Percentiles rank a stretch among this genome's conserved stretches.
phyloP scores from a whole-genome alignment of 306 rosid species.

The Quercus robur region DNA sequence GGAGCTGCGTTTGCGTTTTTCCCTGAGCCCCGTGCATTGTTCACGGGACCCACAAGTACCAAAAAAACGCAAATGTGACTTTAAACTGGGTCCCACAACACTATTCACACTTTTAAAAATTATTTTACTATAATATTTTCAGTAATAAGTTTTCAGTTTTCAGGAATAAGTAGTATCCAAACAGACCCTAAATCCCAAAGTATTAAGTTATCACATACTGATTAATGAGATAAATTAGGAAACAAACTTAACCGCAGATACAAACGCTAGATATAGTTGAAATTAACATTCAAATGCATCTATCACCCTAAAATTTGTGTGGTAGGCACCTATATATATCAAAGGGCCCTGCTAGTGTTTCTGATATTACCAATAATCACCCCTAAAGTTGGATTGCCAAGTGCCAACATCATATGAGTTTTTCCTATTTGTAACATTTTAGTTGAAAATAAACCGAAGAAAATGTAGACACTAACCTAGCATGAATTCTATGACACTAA shows the following conservation, averaged over 20 bases:
- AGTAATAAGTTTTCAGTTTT: too few species aligned
- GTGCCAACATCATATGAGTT: not conserved
- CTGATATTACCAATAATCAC: not conserved
- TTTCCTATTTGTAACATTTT: not conserved
- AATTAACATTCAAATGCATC: not conserved
- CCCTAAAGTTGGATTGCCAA: not conserved
- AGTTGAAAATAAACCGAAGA: not conserved
- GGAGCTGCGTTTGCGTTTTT: too few species aligned
- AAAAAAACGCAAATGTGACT: too few species aligned
- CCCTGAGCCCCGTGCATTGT: too few species aligned
- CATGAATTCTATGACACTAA: too few species aligned
- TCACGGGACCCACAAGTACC: too few species aligned
- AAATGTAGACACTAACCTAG: not conserved
- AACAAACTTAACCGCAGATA: not conserved
- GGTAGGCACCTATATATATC: not conserved
- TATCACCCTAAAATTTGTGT: not conserved
- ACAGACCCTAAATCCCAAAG: too few species aligned
- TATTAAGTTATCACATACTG: too few species aligned
- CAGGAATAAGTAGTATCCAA: too few species aligned
- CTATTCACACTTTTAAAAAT: too few species aligned
- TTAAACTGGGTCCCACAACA: too few species aligned
- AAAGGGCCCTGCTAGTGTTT: not conserved
- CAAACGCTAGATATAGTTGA: not conserved
- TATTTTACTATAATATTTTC: too few species aligned
- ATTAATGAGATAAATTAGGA: not conserved